These are phyloP conservation scores for Chlamydomonas sp. DNA, from an alignment of 139 green algal species.

Conservation along the genomic window DNA sequence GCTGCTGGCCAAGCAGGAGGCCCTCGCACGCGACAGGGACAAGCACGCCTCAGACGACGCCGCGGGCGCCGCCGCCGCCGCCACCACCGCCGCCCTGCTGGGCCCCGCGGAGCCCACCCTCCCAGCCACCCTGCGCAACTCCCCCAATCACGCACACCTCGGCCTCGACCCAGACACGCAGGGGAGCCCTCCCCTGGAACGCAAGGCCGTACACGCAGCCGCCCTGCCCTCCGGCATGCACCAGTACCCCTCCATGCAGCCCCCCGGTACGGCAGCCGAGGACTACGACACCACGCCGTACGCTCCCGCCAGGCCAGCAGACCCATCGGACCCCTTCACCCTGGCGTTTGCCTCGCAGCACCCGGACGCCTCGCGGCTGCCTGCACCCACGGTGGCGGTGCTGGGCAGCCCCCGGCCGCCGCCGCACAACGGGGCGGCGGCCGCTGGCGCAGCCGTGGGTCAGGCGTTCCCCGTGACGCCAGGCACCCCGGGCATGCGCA, in stretches of 20 bases:
- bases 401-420: neutral
- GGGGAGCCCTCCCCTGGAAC: too few species aligned
- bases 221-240: neutral
- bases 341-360: conserved; percentile 27
- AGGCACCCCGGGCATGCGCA: neutral
- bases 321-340: conserved; percentile 42
- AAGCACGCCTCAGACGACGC: neutral
- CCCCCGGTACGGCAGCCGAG: conserved; percentile 10
- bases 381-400: neutral
- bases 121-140: neutral
- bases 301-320: neutral
- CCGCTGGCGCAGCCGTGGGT: neutral
- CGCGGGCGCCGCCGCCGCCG: neutral
- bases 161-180: too few species aligned
- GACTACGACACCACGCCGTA: conserved; percentile 29
- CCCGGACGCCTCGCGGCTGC: conserved; percentile 6
- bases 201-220: too few species aligned
- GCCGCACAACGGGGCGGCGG: neutral
- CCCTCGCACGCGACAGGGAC: neutral
- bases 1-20: conserved; percentile 28
- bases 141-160: too few species aligned
- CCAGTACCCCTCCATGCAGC: conserved; percentile 13
- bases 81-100: conserved; percentile 14
- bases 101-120: neutral
- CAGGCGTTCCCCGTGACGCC: neutral